Base-by-base conservation (phyloP, 2,329 filamentous ascomycete species). In the Periconia sp. region DNA sequence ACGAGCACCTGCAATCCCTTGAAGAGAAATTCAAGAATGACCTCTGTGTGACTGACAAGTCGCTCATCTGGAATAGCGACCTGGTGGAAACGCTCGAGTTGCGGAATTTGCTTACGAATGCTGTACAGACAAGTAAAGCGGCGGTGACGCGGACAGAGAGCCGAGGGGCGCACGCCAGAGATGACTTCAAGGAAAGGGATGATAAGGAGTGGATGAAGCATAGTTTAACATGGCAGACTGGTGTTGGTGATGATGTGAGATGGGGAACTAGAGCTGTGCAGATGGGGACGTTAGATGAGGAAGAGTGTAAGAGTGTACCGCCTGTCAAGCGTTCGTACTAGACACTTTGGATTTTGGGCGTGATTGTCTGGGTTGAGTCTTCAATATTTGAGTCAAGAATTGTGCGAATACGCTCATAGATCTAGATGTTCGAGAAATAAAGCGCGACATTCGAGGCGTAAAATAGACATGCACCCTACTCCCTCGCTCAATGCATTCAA, bases 21-120 rank as follows among this genome's bases (percentile, higher is more conserved):
- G 68, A 74, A 38, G 31, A 51, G 0, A 54, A 60, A 4, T 77
- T 76, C 41, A 53, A 50, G 11, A 57, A 49, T 5, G 55, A 69
- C 10, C 42, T 78, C 2, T 53, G 52, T 0, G 54, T 78, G 3
- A 70, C 62, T 2, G 76, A 78, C 45, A 65, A 67, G 38, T 71
- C 64, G 13, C 55, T 78, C 47, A 73, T 78, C n/a, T 78, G 75
- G 76, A 78, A 78, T 46, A 68, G 62, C 1, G 75, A 78, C 45
- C 54, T 78, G 3, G 61, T 78, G 2, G 75, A 78, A 55, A 76
- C 75, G 8, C 59, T 78, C 1, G 75, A 78, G 52, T 53, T 74
- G 50, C 54, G 74, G 19, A 78, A 78, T 57, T 40, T 78, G 3
- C 53, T 78, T 9, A 76, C 74, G 2, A 76, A 73, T 50, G 76